phyloP scores from a whole-genome alignment of 768 basidiomycete genomes.

The Amanita brunnescens region DNA sequence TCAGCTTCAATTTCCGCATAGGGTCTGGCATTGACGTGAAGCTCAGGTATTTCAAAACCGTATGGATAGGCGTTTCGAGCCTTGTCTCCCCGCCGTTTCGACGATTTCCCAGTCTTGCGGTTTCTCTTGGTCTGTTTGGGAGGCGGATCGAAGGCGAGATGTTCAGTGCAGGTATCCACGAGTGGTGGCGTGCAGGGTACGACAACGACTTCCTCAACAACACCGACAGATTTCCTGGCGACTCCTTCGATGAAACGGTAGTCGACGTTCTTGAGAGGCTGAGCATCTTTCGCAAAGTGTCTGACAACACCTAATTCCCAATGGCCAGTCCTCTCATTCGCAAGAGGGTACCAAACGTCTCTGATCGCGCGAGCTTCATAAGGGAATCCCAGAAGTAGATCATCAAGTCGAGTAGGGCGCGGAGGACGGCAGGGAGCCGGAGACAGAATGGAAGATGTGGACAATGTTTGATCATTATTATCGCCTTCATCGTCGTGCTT shows the following conservation, averaged over 20 bases:
- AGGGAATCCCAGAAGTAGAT: neutral
- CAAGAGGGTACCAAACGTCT: neutral
- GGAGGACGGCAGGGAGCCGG: neutral
- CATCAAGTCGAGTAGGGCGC: neutral
- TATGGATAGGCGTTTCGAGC: neutral
- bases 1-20: constrained; percentile 2
- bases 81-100: neutral
- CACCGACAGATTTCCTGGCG: neutral
- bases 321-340: neutral
- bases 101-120: neutral
- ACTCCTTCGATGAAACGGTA: neutral
- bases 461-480: neutral
- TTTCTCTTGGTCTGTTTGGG: neutral
- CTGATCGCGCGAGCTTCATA: neutral
- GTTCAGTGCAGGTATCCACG: neutral
- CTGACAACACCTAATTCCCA: neutral
- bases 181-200: neutral
- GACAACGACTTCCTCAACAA: neutral
- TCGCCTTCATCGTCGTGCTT: no score
- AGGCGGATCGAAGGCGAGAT: no score
- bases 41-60: constrained; percentile 1
- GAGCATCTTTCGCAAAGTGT: no score
- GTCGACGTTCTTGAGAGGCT: neutral
- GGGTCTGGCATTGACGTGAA: neutral
- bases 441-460: neutral